phyloP scores from a whole-genome alignment of 2,329 filamentous ascomycete species.

The Microsporum audouinii region DNA sequence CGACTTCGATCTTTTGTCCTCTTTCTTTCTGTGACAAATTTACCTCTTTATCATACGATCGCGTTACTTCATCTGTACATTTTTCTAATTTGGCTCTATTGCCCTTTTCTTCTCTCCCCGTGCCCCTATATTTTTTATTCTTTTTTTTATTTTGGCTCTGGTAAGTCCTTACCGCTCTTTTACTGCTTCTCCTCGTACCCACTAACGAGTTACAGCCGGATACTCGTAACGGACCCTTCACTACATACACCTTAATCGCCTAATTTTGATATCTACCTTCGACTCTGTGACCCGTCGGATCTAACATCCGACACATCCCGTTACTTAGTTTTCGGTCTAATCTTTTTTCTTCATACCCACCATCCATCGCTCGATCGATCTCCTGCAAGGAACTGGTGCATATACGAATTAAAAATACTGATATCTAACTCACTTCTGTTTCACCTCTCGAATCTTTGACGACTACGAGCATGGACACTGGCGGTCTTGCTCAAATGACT shows the following conservation, averaged over 20 bases:
- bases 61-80: conserved; percentile 1
- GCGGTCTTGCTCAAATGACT: conserved; percentile 99
- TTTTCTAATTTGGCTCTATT: conserved; percentile 1
- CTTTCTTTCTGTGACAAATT: not conserved
- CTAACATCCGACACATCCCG: not conserved
- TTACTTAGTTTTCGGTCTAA: conserved; percentile 3
- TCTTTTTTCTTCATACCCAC: not conserved
- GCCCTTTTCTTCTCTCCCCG: not conserved
- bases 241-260: conserved; percentile 2
- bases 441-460: conserved; percentile 11
- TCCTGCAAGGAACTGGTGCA: conserved; percentile 5
- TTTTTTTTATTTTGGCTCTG: not conserved
- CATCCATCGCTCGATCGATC: not conserved
- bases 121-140: not conserved
- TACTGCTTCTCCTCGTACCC: not conserved
- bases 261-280: not conserved
- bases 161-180: not conserved
- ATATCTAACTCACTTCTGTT: conserved; percentile 17
- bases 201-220: not conserved
- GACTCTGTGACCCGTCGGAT: not conserved
- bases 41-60: not conserved
- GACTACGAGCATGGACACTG: conserved; percentile 63
- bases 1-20: not conserved
- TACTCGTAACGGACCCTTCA: conserved; percentile 2
- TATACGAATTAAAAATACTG: conserved; percentile 14